Base-by-base conservation (phyloP, 2,329 filamentous ascomycete species). In the Elsinoe arachidis region DNA sequence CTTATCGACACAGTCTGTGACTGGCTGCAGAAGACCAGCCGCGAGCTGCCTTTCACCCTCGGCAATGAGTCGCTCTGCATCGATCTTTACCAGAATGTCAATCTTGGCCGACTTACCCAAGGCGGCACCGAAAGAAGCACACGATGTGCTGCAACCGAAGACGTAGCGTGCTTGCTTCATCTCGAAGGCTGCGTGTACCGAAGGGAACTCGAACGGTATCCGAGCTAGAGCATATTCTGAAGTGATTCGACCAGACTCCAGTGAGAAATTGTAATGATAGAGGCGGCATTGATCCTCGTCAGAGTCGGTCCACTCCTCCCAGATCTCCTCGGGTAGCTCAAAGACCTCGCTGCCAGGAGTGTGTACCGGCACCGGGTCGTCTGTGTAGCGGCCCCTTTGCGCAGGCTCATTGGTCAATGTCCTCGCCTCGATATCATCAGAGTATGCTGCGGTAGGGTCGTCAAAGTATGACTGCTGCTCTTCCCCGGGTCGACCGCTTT, bases 141-240 rank as follows among this genome's bases (percentile, higher is more conserved):
- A 73, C 30, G 76, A 75, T 0, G 82, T 83, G 19, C 80, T 84
- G 67, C 84, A 87, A 2, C 85, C 85, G 61, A 87, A 88, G 23
- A 88, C 74, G 60, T 82, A 88, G 1, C 75, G 77, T 15, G 82
- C 79, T 9, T 71, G 63, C 2, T 67, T 71, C 84, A 87, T 87
- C 17, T 79, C 76, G 14, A 72, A 65, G 1, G 75, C 71, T 1
- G 80, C 76, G 0, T 78, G 75, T 0, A 86, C 69, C 0, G 80
- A 80, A 0, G 85, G 85, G 54, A 88, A 88, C 60, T 88, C 85
- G 58, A 88, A 84, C 0, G 84, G 79, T 41, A 88, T 81, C 1
- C 80, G 76, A 0, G 81, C 78, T 1, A 88, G 71, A 0, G 82
- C 83, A 73, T 83, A 87, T 62, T 88, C 82, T 47, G 84, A 76